These are phyloP conservation scores for Pholiota molesta DNA, from an alignment of 768 basidiomycete genomes.

Conservation along the genomic window DNA sequence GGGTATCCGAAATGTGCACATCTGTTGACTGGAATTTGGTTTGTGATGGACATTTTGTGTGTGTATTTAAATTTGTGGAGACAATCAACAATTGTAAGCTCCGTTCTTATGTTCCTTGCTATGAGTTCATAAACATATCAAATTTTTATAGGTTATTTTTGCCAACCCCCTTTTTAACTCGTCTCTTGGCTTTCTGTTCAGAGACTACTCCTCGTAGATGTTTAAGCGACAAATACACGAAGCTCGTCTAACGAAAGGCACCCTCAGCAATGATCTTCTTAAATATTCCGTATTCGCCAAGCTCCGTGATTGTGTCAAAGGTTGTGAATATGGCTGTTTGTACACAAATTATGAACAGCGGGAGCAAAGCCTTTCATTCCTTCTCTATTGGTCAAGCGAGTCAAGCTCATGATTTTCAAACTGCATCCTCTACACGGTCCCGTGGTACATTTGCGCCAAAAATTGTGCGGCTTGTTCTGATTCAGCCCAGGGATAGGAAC, in stretches of 20 bases:
- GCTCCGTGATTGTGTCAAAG: conserved; percentile 9
- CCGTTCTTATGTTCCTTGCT: not conserved
- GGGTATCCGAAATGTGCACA: too few species aligned
- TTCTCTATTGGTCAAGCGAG: not conserved
- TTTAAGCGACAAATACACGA: too few species aligned
- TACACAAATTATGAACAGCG: not conserved
- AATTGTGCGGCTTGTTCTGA: not conserved
- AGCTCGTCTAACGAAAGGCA: not conserved
- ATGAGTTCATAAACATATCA: not conserved
- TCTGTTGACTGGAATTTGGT: too few species aligned
- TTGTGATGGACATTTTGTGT: not conserved
- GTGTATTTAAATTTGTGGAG: not conserved
- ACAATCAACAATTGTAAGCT: not conserved
- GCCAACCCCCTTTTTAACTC: not conserved
- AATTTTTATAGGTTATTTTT: not conserved
- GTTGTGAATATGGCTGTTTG: conserved; percentile 1
- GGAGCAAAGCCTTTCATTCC: not conserved
- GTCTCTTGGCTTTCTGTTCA: not conserved
- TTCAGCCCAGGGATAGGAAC: not conserved
- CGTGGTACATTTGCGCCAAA: not conserved
- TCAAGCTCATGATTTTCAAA: conserved; percentile 8
- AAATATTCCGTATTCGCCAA: not conserved
- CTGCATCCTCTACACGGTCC: conserved; percentile 1
- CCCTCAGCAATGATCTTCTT: not conserved
- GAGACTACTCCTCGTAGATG: not conserved